Base-by-base conservation (phyloP, 345 rosid species). In the Eucalyptus camaldulensis region DNA sequence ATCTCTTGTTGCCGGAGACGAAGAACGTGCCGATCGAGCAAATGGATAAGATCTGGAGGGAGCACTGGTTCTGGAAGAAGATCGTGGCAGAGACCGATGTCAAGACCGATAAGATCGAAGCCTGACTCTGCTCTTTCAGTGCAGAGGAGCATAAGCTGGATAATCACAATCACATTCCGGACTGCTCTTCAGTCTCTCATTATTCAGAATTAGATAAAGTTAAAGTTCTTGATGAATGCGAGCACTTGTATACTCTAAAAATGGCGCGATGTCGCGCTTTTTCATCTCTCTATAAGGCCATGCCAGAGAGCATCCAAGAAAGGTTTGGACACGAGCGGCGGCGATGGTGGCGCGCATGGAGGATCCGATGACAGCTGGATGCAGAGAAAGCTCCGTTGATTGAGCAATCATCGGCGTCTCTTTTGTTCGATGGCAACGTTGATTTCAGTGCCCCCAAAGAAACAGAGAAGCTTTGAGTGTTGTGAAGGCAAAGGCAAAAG, bases 41-140 rank as follows among this genome's bases (percentile, higher is more conserved):
- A 85, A 92, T 93, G 93, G 93, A 92, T 7, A 76, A 27, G 29
- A 93, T 94, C 58, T 92, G 95, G 95, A 92, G 67, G 69, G 90
- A 90, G 87, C 95, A 92, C 22, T 90, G 93, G 93, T 87, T 92
- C 87, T 94, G 95, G 95, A 89, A 87, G 89, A 89, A 76, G 83
- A 6, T 76, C 13, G 47, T 21, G 83, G 29, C 47, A 9, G 15
- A 21, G 43, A 76, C 21, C 83, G 47, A 40, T 76, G 83, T 2
- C 8, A 4, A 76, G 83, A 21, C 47, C 47, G 4, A 40, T 22
- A 76, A 40, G 47, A 10, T 76, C 15, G 47, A 76, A 76, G 83
- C 83, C 27, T 22, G 15, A 40, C 83, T 21, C 83, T 40, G 83
- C 83, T 24, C 43, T 40, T 76, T 21, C 47, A 11, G 45, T 76